Conservation (phyloP, 768 basidiomycete genomes). For the Mycena alexandri region DNA sequence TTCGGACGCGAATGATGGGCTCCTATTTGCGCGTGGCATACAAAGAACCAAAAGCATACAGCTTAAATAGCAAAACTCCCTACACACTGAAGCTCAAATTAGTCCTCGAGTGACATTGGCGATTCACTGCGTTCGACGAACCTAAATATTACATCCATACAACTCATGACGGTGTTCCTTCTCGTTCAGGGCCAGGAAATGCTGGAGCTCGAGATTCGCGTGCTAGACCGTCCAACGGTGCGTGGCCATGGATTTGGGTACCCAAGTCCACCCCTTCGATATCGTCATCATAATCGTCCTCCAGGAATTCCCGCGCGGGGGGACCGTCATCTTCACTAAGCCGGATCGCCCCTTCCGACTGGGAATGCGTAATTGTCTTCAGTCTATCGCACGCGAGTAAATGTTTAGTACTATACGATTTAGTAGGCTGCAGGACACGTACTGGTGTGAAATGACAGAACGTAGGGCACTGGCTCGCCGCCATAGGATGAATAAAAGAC, state of each 20-base stretch:
- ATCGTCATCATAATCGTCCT: conserved; percentile 70
- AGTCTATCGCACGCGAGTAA: conserved; percentile 54
- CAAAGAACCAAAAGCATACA: no score
- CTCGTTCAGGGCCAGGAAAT: neutral
- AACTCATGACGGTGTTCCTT: conserved; percentile 1
- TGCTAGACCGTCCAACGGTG: conserved; percentile 1
- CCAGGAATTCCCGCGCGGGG: conserved; percentile 74
- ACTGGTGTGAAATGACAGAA: conserved; percentile 74
- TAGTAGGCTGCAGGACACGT: conserved; percentile 40
- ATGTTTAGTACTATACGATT: neutral
- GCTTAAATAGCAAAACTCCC: no score
- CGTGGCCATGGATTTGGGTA: conserved; percentile 3
- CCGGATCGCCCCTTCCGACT: conserved; percentile 69
- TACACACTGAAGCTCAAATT: neutral
- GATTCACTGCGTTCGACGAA: neutral
- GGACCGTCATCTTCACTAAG: conserved; percentile 81
- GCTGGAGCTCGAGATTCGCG: neutral
- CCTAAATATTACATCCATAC: conserved; percentile 5
- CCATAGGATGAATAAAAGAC: conserved; percentile 73
- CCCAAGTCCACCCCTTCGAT: conserved; percentile 43
- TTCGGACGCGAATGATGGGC: no score
- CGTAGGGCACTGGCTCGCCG: conserved; percentile 67
- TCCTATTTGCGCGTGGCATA: no score
- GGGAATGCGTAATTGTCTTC: conserved; percentile 63
- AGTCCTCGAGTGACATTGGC: neutral